phyloP scores from a whole-genome alignment of 768 basidiomycete species.

The Mrakia frigida region DNA sequence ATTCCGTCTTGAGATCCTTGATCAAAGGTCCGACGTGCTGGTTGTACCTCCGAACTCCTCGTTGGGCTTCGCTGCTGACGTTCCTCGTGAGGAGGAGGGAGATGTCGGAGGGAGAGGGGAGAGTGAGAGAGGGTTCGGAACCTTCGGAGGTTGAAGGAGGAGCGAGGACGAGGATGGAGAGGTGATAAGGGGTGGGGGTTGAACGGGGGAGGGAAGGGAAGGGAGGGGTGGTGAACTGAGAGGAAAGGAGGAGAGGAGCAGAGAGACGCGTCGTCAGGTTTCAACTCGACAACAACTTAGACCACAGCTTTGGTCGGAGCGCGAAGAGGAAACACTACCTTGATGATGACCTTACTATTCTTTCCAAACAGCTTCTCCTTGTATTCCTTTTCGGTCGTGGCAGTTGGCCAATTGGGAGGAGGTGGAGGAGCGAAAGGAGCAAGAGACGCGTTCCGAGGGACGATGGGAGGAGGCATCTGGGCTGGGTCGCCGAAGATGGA shows the following conservation, averaged over 20 bases:
- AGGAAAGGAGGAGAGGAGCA: not conserved
- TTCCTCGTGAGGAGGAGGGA: not conserved
- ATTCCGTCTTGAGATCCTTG: not conserved
- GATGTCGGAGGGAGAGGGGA: not conserved
- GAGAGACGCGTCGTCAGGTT: too few relatives aligned
- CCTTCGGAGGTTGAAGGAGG: not conserved
- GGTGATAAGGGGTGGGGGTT: not conserved
- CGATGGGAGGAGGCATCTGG: too few relatives aligned
- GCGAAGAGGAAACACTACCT: not conserved
- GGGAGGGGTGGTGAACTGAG: not conserved
- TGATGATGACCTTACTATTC: not conserved
- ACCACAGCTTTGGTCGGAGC: not conserved
- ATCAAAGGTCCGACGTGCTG: not conserved
- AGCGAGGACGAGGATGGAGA: not conserved
- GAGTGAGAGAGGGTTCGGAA: not conserved
- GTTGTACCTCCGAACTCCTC: not conserved
- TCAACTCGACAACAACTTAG: too few relatives aligned
- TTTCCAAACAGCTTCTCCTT: not conserved
- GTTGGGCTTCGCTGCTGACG: not conserved
- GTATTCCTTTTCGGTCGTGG: not conserved
- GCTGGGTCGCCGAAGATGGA: too few relatives aligned
- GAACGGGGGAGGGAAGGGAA: not conserved
- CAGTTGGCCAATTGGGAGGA: not conserved
- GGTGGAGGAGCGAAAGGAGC: too few relatives aligned
- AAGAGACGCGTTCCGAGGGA: too few relatives aligned